Conservation (phyloP, 805 yeast species). For the Kuraishia molischiana region DNA sequence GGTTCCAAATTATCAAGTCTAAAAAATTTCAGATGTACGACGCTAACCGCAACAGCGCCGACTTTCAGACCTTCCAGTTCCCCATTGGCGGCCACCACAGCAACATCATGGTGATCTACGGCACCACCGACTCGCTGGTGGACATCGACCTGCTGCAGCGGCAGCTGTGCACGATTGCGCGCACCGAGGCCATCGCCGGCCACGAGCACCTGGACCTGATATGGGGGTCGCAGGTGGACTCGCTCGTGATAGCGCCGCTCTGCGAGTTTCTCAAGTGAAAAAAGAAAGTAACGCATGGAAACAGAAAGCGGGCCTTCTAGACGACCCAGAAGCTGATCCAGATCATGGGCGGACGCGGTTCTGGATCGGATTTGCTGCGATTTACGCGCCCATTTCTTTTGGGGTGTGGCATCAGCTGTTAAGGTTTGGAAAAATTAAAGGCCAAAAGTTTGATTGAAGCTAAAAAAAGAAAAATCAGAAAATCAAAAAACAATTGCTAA, state of each 20-base stretch:
- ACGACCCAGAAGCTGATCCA: too few relatives aligned
- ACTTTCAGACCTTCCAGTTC: conserved; percentile 40
- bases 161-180: conserved; percentile 41
- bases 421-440: too few relatives aligned
- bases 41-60: conserved; percentile 32
- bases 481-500: too few relatives aligned
- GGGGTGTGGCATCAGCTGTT: too few relatives aligned
- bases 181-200: conserved; percentile 40
- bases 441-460: too few relatives aligned
- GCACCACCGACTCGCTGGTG: conserved; percentile 74
- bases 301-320: too few relatives aligned
- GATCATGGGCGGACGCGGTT: too few relatives aligned
- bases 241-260: conserved; percentile 33
- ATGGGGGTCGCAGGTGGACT: conserved; percentile 75
- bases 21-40: conserved; percentile 72
- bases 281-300: too few relatives aligned
- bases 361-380: too few relatives aligned
- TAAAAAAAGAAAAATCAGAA: too few relatives aligned
- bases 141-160: conserved; percentile 68
- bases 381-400: too few relatives aligned
- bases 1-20: conserved; percentile 84
- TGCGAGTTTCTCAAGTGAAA: conserved; percentile 22
- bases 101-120: conserved; percentile 64
- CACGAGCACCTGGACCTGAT: conserved; percentile 89
- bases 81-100: conserved; percentile 18